Conservation (phyloP, 148 eudicot genomes). For the Agrostemma githago region DNA sequence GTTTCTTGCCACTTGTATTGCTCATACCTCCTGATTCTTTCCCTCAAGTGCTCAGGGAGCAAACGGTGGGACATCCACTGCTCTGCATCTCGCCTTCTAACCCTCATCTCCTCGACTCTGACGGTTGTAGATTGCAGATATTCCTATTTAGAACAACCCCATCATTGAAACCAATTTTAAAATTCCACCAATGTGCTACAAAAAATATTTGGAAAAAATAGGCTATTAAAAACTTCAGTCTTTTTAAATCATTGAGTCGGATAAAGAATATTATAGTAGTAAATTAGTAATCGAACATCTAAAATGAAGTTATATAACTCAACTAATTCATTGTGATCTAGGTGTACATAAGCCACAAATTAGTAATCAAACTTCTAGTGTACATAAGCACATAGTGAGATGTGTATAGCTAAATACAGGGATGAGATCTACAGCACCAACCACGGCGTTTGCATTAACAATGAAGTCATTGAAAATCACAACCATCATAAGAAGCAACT, state of each 20-base stretch:
- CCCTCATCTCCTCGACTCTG: slow-evolving; percentile 71
- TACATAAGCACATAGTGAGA: background rate
- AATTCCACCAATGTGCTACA: background rate
- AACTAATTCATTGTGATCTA: background rate
- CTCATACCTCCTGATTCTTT: slow-evolving; percentile 52
- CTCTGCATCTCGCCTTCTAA: slow-evolving; percentile 60
- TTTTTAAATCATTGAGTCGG: background rate
- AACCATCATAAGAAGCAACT: slow-evolving; percentile 8
- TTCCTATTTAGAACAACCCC: slow-evolving; percentile 32
- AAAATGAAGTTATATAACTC: too few relatives aligned
- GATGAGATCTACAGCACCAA: background rate
- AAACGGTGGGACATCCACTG: slow-evolving; percentile 79
- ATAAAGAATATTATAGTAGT: background rate
- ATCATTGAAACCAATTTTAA: background rate
- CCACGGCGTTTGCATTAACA: background rate
- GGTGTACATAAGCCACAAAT: background rate
- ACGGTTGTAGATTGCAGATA: slow-evolving; percentile 59
- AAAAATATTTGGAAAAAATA: background rate
- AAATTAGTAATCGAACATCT: too few relatives aligned
- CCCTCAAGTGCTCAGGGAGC: slow-evolving; percentile 56
- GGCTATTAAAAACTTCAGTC: background rate
- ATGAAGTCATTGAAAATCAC: background rate
- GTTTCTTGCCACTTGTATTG: slow-evolving; percentile 74
- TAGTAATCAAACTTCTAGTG: background rate
- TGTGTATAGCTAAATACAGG: background rate